Evolutionary conservation across 306 rosid genomes (phyloP).

Genomic region (Heteromeles arbutifolia): DNA sequence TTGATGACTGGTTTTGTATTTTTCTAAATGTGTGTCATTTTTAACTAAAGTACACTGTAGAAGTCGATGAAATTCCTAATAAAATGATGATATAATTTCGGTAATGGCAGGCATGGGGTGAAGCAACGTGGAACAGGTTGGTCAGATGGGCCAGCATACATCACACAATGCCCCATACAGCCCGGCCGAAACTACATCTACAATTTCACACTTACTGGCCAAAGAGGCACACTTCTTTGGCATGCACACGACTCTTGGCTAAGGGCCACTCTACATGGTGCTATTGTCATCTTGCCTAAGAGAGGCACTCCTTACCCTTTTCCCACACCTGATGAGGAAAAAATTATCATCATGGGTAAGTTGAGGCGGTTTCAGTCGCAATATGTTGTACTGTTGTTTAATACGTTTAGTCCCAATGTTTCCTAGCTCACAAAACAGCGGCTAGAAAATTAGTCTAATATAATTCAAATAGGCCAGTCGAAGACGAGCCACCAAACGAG

Average conservation of each 20-base stretch:
- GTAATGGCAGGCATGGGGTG: constrained; percentile 57
- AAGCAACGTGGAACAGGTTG: constrained; percentile 50
- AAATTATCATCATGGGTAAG: constrained; percentile 47
- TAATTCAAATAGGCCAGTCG: too few relatives aligned
- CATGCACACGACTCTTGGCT: constrained; percentile 80
- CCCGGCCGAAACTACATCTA: constrained; percentile 52
- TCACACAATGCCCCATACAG: constrained; percentile 73
- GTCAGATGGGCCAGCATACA: constrained; percentile 77
- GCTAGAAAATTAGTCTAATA: too few relatives aligned
- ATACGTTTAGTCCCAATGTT: too few relatives aligned
- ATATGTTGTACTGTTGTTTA: too few relatives aligned
- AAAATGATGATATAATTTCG: not conserved
- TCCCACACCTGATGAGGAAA: constrained; percentile 52
- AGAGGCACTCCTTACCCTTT: constrained; percentile 58
- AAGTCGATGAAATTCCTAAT: not conserved
- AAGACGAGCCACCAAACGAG: too few relatives aligned
- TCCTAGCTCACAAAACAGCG: too few relatives aligned
- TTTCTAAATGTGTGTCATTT: not conserved
- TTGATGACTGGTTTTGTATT: too few relatives aligned
- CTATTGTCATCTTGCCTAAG: constrained; percentile 59
- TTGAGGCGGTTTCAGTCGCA: not conserved
- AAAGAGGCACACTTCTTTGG: constrained; percentile 84
- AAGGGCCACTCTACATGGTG: constrained; percentile 68
- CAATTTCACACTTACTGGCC: constrained; percentile 59
- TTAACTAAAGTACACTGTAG: not conserved